Evolutionary conservation across 371 early-diverging fungal genomes (phyloP), one percentile per base, ranked within the genome.

Genomic region (Quaeritorhiza haematococci): DNA sequence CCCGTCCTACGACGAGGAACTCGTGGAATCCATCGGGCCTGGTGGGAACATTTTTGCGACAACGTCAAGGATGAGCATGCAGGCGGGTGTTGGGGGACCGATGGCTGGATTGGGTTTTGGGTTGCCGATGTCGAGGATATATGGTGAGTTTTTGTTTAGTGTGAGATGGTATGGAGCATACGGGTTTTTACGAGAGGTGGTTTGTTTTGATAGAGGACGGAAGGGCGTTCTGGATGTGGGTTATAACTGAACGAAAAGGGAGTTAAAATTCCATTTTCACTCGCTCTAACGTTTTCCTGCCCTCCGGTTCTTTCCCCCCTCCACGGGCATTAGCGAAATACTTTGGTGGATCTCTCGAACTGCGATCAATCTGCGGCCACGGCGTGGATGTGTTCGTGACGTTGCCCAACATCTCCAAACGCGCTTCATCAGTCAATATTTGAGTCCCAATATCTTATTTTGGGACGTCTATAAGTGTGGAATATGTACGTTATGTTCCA

Each of bases 361-460:
- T 96, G 28, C 76, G 88, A 34, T 89, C 92, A 24, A 76, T 97
- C 61, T 79, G 83, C 48, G 94, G 92, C 7, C 86, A 90, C 67
- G 97, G 96, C 15, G 87, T 91, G 55, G 97, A 97, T 69, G 87
- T 91, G n/a, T 95, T 93, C 63, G 64, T 97, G 44, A 82, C 84
- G 54, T 74, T 97, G 49, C 86, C 84, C 58, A 87, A 86, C 63
- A 91, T 93, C 56, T 21, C 55, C 13, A 19, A 19, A 38, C 13
- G 13, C 19, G 38, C 38, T 19, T 13, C 38, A 13, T 13, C 13
- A 13, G 38, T 38, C 19, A 38, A 38, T 19, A 38, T 38, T 38
- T 38, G 38, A 38, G 13, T 38, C 19, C 13, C 13, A 13, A 13
- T 13, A 38, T 38, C 13, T 13, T 38, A 38, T 19, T 38, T n/a